Evolutionary conservation across 1,284 basidiomycete species (phyloP), one percentile per base, ranked within the genome.

Genomic region (Xanthoconium separans): DNA sequence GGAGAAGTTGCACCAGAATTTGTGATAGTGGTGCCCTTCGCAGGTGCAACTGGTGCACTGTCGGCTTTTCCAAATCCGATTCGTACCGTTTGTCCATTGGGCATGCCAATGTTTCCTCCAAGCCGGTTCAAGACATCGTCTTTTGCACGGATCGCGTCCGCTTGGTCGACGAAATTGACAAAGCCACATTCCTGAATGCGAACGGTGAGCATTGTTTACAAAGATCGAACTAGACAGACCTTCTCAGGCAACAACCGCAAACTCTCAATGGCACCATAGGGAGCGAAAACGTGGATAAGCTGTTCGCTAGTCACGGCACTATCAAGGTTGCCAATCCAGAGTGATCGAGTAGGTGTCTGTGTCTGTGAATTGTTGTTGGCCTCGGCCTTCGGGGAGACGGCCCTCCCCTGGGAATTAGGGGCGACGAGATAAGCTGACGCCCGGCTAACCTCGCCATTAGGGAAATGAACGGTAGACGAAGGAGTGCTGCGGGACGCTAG

Each of bases 61-160:
- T 97, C 95, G 3, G 94, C 94, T 72, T 98, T 98, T 42, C 96
- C 96, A 68, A 96, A 99, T 6, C 97, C 97, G 63, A 99, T 95
- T 44, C 96, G 88, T 49, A 99, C 95, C 1, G 92, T 91, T 65
- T 94, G 92, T 13, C 92, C 93, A 62, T 93, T 94, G 12, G 91
- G 89, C 82, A 95, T 91, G 51, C 92, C 89, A 60, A 98, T 93
- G 60, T 95, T 92, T 6, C 95, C 95, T 37, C 93, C 93, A 37
- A 98, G 83, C 31, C 95, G 87, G 67, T 95, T 97, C 49, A 97
- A 79, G 18, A 98, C 93, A 70, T 99, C 97, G 40, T 99, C 96
- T 66, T 96, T 94, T 7, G 96, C 96, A 53, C 91, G 87, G 56
- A 98, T 87, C 18, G 96, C 97, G 72, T 98, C 96, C 2, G 85